Conservation (phyloP, 805 yeast genomes). For the Saturnispora kantuleensis region DNA sequence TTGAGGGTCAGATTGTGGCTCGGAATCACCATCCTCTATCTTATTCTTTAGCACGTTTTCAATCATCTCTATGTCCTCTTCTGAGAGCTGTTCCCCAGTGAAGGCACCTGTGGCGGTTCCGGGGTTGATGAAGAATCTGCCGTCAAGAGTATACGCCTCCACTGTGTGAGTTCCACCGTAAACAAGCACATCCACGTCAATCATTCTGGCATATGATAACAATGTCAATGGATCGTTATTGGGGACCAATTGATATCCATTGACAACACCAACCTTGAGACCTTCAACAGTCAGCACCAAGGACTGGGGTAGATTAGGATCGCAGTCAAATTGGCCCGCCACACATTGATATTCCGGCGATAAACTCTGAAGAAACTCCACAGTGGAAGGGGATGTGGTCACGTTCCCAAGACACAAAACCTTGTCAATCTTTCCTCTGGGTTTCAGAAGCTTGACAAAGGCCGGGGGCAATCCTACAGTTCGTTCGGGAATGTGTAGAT, state of each 20-base stretch:
- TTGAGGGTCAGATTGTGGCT: background rate
- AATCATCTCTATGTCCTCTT: slow-evolving; percentile 37
- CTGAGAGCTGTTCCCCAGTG: slow-evolving; percentile 51
- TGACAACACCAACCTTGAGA: slow-evolving; percentile 72
- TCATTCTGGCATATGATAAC: slow-evolving; percentile 72
- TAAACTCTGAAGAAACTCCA: slow-evolving; percentile 52
- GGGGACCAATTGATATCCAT: slow-evolving; percentile 80
- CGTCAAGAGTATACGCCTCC: slow-evolving; percentile 88
- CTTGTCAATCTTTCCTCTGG: slow-evolving; percentile 71
- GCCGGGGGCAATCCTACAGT: slow-evolving; percentile 52
- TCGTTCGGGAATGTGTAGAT: slow-evolving; percentile 81
- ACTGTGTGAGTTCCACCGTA: slow-evolving; percentile 93
- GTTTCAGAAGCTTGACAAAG: slow-evolving; percentile 68
- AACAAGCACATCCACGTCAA: slow-evolving; percentile 82
- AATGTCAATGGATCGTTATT: slow-evolving; percentile 79
- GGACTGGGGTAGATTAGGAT: slow-evolving; percentile 45
- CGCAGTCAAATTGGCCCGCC: slow-evolving; percentile 71
- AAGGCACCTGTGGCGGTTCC: slow-evolving; percentile 95
- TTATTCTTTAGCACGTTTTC: slow-evolving; percentile 21
- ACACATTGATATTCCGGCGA: slow-evolving; percentile 70
- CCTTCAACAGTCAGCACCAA: slow-evolving; percentile 58
- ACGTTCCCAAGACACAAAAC: slow-evolving; percentile 82
- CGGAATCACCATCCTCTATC: background rate
- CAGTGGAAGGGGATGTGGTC: slow-evolving; percentile 54
- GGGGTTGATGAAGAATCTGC: slow-evolving; percentile 90